Conservation (phyloP, 2,329 filamentous ascomycete species). For the Botryotinia narcissicola region DNA sequence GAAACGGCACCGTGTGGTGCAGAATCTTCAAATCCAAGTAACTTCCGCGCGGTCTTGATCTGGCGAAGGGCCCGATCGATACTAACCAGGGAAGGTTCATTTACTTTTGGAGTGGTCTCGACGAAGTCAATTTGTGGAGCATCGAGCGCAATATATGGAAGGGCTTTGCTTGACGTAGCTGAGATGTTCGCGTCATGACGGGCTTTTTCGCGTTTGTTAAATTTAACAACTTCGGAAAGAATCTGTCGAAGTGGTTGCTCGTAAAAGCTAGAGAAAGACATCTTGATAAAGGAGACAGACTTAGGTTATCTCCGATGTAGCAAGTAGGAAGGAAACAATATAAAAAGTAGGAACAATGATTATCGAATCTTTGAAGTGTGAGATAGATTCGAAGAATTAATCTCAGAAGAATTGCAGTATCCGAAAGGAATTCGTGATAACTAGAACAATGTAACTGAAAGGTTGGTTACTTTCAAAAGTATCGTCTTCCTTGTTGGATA, state of each 20-base stretch:
- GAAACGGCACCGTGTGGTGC: neutral
- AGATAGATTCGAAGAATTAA: neutral
- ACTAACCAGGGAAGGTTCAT: neutral
- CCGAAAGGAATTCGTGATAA: neutral
- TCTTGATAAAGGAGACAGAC: neutral
- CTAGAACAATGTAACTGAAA: neutral
- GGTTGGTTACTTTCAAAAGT: neutral
- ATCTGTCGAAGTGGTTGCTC: neutral
- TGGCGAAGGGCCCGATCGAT: neutral
- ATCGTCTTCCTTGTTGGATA: neutral
- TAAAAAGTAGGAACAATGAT: neutral
- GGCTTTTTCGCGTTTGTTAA: neutral
- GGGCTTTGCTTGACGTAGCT: neutral
- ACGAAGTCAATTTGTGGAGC: neutral
- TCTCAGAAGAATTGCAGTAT: neutral
- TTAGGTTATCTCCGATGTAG: neutral
- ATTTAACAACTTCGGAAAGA: neutral
- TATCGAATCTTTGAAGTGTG: neutral
- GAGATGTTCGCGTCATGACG: neutral
- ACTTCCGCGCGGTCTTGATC: neutral
- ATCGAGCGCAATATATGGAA: neutral
- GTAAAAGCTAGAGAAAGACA: neutral
- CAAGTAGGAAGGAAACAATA: neutral
- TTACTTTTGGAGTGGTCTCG: neutral
- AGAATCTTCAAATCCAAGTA: too few relatives aligned